phyloP scores from a whole-genome alignment of 306 rosid species.

The Inga laurina region DNA sequence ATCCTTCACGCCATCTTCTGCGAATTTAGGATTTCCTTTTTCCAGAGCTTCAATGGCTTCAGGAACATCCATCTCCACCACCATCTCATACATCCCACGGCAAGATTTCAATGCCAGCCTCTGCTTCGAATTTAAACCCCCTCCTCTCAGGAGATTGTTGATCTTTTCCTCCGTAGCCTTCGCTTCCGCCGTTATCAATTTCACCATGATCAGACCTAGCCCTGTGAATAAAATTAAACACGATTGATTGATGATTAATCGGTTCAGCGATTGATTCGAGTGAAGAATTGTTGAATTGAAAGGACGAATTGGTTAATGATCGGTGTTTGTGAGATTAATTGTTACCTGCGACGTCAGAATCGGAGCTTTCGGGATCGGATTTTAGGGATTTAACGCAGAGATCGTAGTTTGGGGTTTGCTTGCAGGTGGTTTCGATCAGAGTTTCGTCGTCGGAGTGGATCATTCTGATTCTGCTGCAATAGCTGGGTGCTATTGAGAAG shows the following conservation, averaged over 20 bases:
- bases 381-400: neutral
- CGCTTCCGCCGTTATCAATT: conserved; percentile 35
- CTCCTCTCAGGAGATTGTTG: conserved; percentile 12
- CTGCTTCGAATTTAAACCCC: neutral
- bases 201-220: conserved; percentile 46
- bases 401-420: neutral
- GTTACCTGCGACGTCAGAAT: conserved; percentile 24
- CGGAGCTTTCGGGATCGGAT: neutral
- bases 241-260: neutral
- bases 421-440: neutral
- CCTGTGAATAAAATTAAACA: conserved; percentile 12
- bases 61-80: conserved; percentile 36
- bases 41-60: conserved; percentile 50
- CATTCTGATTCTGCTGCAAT: neutral
- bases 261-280: neutral
- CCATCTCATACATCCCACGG: conserved; percentile 12
- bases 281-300: neutral
- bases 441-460: neutral
- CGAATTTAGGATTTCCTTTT: conserved; percentile 48
- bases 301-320: neutral
- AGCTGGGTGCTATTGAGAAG: neutral
- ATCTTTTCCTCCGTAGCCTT: conserved; percentile 17
- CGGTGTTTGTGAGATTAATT: neutral
- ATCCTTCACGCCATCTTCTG: conserved; percentile 45
- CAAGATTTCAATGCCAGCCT: conserved; percentile 34